These are phyloP conservation scores for Orbilia brochopaga DNA, from an alignment of 2,329 filamentous ascomycete genomes.

Conservation along the genomic window DNA sequence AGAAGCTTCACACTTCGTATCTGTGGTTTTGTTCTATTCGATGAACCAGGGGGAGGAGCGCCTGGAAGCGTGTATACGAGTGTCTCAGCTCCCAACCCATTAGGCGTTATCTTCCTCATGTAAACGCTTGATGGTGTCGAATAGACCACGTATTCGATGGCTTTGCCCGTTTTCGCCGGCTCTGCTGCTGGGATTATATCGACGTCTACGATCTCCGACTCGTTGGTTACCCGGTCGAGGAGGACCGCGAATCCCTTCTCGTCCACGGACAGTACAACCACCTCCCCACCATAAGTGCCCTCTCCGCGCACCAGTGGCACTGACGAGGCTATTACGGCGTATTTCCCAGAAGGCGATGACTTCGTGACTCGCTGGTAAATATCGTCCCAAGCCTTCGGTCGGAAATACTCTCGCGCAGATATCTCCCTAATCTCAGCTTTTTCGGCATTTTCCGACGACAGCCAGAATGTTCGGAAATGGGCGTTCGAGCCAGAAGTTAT, in stretches of 20 bases:
- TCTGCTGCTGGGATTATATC: constrained; percentile 46
- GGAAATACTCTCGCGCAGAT: constrained; percentile 35
- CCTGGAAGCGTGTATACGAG: constrained; percentile 36
- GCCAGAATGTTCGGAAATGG: constrained; percentile 54
- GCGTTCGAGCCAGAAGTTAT: constrained; percentile 51
- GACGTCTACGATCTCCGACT: constrained; percentile 52
- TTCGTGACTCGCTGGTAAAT: constrained; percentile 45
- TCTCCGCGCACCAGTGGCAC: constrained; percentile 47
- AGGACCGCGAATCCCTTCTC: constrained; percentile 37
- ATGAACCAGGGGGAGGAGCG: constrained; percentile 34
- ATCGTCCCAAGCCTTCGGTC: constrained; percentile 47
- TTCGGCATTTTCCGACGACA: constrained; percentile 35
- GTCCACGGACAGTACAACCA: constrained; percentile 40
- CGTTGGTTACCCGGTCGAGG: constrained; percentile 48
- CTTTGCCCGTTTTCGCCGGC: constrained; percentile 35
- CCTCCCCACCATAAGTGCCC: constrained; percentile 39
- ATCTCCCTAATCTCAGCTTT: constrained; percentile 51
- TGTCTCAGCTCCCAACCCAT: constrained; percentile 37
- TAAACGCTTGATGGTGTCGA: constrained; percentile 43
- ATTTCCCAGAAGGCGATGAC: constrained; percentile 39
- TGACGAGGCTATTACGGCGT: constrained; percentile 50
- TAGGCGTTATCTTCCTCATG: constrained; percentile 47
- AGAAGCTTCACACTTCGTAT: constrained; percentile 52
- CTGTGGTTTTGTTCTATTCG: constrained; percentile 46
- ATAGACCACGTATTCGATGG: constrained; percentile 51